Percentiles rank a stretch among this genome's conserved stretches.
Evolutionary conservation across 148 eudicot species (phyloP).

Genomic region (Heliamphora exappendiculata): DNA sequence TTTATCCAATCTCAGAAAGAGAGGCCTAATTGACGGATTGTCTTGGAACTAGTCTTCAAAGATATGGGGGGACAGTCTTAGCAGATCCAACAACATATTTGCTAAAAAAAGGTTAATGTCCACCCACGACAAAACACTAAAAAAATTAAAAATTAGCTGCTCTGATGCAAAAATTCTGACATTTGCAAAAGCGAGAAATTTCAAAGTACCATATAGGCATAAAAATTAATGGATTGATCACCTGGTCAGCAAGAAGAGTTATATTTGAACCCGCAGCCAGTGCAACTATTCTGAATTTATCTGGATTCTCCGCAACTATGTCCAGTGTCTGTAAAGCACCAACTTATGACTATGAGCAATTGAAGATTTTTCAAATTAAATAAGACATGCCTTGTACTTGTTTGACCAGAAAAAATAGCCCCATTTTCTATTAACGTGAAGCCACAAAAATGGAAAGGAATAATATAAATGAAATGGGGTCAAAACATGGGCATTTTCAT

Average conservation of each 20-base stretch:
- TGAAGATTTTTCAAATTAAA: neutral
- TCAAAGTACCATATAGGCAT: neutral
- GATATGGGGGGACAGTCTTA: neutral
- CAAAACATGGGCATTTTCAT: neutral
- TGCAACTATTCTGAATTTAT: conserved; percentile 87
- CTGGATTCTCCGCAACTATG: conserved; percentile 88
- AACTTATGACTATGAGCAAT: conserved; percentile 17
- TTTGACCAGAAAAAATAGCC: neutral
- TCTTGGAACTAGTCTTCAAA: neutral
- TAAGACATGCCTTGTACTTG: neutral
- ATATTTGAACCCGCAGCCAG: conserved; percentile 98
- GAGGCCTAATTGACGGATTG: neutral
- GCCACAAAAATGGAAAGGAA: neutral
- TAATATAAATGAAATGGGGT: neutral
- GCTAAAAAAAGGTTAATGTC: neutral
- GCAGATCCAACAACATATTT: neutral
- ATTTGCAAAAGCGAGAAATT: neutral
- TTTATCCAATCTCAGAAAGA: neutral
- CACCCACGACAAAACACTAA: neutral
- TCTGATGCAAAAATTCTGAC: neutral
- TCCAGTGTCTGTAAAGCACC: conserved; percentile 67
- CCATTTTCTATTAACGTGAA: neutral
- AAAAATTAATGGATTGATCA: conserved; percentile 20
- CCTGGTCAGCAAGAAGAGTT: conserved; percentile 99
- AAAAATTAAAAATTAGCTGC: neutral